phyloP scores from a whole-genome alignment of 129 eudicot species.

The Flaveria linearis region DNA sequence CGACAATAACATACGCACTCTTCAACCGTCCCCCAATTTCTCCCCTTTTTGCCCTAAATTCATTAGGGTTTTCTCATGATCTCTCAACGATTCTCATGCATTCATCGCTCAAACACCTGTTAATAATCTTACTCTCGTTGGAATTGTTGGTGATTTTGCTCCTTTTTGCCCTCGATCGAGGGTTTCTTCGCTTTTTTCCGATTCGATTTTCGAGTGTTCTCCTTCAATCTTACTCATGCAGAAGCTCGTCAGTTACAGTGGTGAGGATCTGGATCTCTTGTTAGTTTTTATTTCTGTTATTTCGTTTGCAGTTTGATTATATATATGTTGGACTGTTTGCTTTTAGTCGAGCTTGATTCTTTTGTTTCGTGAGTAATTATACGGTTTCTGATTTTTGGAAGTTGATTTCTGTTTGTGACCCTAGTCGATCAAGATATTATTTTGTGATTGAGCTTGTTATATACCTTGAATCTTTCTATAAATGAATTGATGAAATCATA shows the following conservation, averaged over 20 bases:
- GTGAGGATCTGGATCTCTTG: slow-evolving; percentile 35
- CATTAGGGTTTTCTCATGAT: slow-evolving; percentile 56
- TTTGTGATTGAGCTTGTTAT: neutral
- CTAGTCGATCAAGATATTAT: neutral
- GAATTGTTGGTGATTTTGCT: slow-evolving; percentile 22
- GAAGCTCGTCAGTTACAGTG: slow-evolving; percentile 67
- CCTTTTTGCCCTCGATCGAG: slow-evolving; percentile 69
- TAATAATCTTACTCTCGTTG: slow-evolving; percentile 23
- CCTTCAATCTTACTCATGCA: slow-evolving; percentile 57
- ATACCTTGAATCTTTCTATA: no score
- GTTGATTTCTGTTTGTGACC: neutral
- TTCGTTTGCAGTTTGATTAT: neutral
- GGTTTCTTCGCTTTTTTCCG: slow-evolving; percentile 54
- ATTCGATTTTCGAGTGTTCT: slow-evolving; percentile 39
- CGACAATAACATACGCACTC: slow-evolving; percentile 33
- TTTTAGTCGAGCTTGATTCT: neutral
- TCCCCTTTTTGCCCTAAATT: slow-evolving; percentile 77
- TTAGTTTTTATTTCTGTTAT: slow-evolving; percentile 2
- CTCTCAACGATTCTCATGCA: slow-evolving; percentile 47
- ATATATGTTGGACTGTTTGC: neutral
- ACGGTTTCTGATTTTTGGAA: no score
- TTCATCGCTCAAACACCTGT: slow-evolving; percentile 33
- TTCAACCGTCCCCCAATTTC: slow-evolving; percentile 34
- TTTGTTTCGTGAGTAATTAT: no score
- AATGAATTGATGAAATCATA: neutral